Evolutionary conservation across 345 rosid genomes (phyloP), one percentile per base, ranked within the genome.

Genomic region (Corchorus capsularis): DNA sequence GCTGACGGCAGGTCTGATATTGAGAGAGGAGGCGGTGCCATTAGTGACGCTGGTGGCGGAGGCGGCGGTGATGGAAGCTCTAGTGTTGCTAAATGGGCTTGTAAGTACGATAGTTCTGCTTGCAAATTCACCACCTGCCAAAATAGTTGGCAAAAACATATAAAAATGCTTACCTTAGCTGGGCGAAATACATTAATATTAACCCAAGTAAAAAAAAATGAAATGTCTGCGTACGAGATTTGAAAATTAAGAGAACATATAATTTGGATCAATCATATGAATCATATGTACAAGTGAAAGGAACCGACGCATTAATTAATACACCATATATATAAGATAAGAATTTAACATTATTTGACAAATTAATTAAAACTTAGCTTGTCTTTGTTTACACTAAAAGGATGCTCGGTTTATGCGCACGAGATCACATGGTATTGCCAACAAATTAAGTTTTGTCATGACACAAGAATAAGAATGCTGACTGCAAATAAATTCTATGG

Each of bases 21-120:
- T 14, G 97, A 86, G n/a, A 92, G 91, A n/a, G 89, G 87, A 1
- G 85, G 85, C 0, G 81, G 71, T 3, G 81, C 63, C 76, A 78
- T 54, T 11, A 77, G 34, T 2, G 80, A 75, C 0, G 82, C 80
- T 4, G 81, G 77, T 0, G 83, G 89, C 16, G 88, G 90, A 7
- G 89, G 84, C 15, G 86, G 85, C n/a, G 82, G 85, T 16, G 87
- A 77, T 22, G 92, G 89, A 19, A 82, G 82, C 87, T 90, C 92
- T 72, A 93, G 62, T 9, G 96, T 81, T 27, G 96, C 82, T 55
- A 93, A 79, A 70, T 89, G 90, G 49, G 98, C 88, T 82, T 93
- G 97, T 76, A 92, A 80, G 85, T 82, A 89, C n/a, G 99, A 83
- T 8, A 95, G 86, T 85, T 95, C 98, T 6, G 99, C 91, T 75